phyloP scores from a whole-genome alignment of 148 eudicot species.

The Tetragonia tetragonoides region DNA sequence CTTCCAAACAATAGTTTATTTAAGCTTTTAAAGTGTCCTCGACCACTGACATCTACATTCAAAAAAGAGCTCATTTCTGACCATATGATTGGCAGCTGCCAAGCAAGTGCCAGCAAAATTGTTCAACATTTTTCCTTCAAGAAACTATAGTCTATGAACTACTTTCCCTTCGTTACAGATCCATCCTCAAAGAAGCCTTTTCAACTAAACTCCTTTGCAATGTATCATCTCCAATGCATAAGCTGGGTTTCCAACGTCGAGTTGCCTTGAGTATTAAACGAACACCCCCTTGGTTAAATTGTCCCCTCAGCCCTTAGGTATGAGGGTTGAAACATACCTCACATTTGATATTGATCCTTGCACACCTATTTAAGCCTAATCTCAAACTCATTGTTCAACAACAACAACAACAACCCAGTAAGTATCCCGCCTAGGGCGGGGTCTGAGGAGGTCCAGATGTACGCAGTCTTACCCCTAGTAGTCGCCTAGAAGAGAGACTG shows the following conservation, averaged over 20 bases:
- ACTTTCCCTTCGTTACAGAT: background rate
- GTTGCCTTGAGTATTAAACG: background rate
- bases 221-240: background rate
- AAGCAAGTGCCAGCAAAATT: background rate
- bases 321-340: background rate
- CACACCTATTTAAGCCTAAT: background rate
- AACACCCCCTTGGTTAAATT: background rate
- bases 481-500: too few species aligned
- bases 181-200: background rate
- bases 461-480: too few species aligned
- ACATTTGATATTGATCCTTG: background rate
- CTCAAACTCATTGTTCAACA: too few species aligned
- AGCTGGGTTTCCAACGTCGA: background rate
- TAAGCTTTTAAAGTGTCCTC: background rate
- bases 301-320: background rate
- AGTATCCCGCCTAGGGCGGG: too few species aligned
- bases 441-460: too few species aligned
- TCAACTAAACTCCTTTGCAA: background rate
- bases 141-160: background rate
- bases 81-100: background rate
- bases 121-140: background rate
- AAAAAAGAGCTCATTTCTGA: background rate
- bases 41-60: background rate
- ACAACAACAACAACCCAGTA: too few species aligned
- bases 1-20: background rate